Conservation (phyloP, 371 early-diverging fungal genomes). For the Batkoa obscura region DNA sequence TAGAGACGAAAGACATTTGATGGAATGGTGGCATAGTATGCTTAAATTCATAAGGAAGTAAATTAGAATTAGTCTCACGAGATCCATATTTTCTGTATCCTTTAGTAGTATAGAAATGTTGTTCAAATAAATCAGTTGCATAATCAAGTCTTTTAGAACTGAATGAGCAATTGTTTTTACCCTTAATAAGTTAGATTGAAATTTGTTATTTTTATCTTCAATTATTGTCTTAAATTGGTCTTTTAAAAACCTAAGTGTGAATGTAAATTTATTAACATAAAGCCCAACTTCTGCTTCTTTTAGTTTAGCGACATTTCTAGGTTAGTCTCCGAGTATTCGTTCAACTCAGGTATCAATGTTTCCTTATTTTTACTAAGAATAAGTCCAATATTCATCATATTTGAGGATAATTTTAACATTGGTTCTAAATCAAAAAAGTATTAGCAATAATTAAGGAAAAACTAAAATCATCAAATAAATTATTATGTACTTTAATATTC, state of each 20-base stretch:
- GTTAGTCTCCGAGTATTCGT: neutral
- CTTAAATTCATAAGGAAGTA: neutral
- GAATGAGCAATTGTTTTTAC: neutral
- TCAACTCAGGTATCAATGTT: too few species aligned
- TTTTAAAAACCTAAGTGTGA: neutral
- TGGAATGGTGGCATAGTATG: neutral
- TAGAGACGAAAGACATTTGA: neutral
- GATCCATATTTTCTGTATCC: neutral
- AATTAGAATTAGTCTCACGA: neutral
- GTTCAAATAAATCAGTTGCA: neutral
- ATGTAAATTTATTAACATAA: neutral
- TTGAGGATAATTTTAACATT: too few species aligned
- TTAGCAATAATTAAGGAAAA: too few species aligned
- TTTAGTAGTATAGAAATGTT: neutral
- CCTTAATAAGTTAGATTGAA: neutral
- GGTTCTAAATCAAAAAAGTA: too few species aligned
- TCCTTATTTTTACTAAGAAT: too few species aligned
- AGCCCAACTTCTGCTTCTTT: neutral
- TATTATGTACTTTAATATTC: too few species aligned
- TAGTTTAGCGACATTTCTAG: neutral
- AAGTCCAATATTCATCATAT: too few species aligned
- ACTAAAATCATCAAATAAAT: too few species aligned
- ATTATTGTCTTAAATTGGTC: neutral
- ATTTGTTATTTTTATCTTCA: neutral
- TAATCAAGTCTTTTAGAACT: neutral